Base-by-base conservation (phyloP, 2,329 filamentous ascomycete species). In the Pseudogymnoascus sp. region DNA sequence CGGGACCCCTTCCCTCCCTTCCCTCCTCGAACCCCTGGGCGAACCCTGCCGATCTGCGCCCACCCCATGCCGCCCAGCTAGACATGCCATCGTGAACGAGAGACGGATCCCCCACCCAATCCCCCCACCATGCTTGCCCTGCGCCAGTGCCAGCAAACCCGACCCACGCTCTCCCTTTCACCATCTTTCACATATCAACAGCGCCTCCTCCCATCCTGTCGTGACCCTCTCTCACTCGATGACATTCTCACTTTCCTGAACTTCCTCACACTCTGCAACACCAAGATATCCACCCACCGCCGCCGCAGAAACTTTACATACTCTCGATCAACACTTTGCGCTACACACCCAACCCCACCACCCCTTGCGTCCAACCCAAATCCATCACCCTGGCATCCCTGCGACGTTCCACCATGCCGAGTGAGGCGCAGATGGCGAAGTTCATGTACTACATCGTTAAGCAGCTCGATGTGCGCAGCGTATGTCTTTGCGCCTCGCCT, bases 381-480 rank as follows among this genome's bases (percentile, higher is more conserved):
- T 14, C 61, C 50, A 53, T 64, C 66, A 70, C 67, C 38, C 62
- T 69, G 66, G 69, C 66, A 63, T 69, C 72, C 61, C 70, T 74
- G 28, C 73, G 76, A 64, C 75, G 76, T 63, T 73, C 69, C 63
- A 77, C 25, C 25, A 73, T 73, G 75, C 75, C 79, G 28, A 78
- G 75, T 5, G 81, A 83, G 65, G 77, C 73, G 61, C 76, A 79
- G 59, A 81, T 77, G 16, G 75, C 76, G 35, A 79, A 78, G 40
- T 81, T 84, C 64, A 74, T 82, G n/a, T 83, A 82, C 69, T 76
- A 78, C 21, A 83, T 84, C 61, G 73, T 83, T 66, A 82, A 80
- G 66, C 81, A 84, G 67, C 73, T 83, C 60, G 80, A 82, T 66
- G 70, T 83, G 33, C 81, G 80, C 71, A 75, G 76, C 56, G 80